Percentiles rank a stretch among this genome's conserved stretches.
These are phyloP conservation scores for Penicillium vulpinum DNA, from an alignment of 2,329 filamentous ascomycete genomes.

Conservation along the genomic window DNA sequence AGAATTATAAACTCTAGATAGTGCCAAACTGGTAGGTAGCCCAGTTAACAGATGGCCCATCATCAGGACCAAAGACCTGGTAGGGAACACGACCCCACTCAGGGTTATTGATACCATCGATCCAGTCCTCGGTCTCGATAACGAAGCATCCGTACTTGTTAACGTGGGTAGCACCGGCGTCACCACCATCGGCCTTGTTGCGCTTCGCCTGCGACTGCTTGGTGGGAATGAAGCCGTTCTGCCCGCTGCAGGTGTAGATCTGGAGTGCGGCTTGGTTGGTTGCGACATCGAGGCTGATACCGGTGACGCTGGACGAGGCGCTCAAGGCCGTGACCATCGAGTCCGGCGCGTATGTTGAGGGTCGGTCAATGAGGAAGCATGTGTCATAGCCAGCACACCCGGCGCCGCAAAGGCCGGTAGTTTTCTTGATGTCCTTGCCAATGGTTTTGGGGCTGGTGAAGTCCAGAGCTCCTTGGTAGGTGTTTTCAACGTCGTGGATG, in stretches of 20 bases:
- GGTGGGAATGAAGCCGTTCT: conserved; percentile 62
- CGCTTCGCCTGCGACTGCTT: conserved; percentile 48
- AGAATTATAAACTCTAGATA: conserved; percentile 23
- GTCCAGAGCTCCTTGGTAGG: conserved; percentile 50
- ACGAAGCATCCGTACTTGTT: conserved; percentile 80
- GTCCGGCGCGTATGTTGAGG: conserved; percentile 34
- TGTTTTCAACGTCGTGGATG: conserved; percentile 74
- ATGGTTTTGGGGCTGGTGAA: conserved; percentile 80
- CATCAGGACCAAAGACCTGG: conserved; percentile 44
- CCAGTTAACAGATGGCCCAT: conserved; percentile 44
- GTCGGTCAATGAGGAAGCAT: conserved; percentile 51
- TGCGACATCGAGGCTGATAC: conserved; percentile 78
- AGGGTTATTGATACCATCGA: conserved; percentile 89
- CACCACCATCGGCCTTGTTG: conserved; percentile 56
- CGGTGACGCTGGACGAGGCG: conserved; percentile 67
- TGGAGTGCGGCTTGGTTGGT: conserved; percentile 86
- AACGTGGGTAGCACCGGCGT: conserved; percentile 47
- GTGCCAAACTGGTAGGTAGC: conserved; percentile 49
- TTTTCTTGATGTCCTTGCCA: conserved; percentile 65
- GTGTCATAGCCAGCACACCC: conserved; percentile 83
- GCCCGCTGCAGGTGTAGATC: conserved; percentile 77
- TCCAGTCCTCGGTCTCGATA: conserved; percentile 90
- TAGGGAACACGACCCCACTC: conserved; percentile 68
- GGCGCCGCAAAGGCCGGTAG: conserved; percentile 73
- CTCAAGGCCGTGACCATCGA: conserved; percentile 55